Percentiles rank a stretch among this genome's conserved stretches.
phyloP scores from a whole-genome alignment of 1,139 yeast species.

The Sugiyamaella pinicola region DNA sequence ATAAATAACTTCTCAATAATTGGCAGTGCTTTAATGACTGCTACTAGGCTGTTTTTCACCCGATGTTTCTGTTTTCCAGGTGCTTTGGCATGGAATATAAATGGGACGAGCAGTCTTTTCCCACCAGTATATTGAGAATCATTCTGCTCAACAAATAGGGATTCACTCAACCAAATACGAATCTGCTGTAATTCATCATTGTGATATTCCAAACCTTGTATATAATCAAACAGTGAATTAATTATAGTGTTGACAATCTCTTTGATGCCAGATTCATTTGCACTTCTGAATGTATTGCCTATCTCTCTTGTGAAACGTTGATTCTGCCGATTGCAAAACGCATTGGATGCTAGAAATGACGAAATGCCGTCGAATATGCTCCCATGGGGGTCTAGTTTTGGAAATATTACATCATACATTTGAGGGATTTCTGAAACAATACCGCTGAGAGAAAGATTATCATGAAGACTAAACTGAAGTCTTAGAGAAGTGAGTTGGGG shows the following conservation, averaged over 20 bases:
- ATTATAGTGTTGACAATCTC: background rate
- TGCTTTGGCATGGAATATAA: constrained; percentile 2
- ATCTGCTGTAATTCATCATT: background rate
- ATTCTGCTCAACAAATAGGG: constrained; percentile 3
- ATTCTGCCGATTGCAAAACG: too few species aligned
- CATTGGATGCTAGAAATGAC: background rate
- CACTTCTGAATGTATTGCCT: background rate
- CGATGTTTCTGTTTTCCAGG: background rate
- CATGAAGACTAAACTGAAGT: background rate
- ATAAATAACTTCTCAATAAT: background rate
- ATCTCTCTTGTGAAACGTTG: too few species aligned
- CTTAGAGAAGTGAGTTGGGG: background rate
- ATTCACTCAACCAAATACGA: constrained; percentile 6
- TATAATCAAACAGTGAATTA: background rate
- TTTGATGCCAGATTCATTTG: background rate
- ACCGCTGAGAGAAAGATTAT: background rate
- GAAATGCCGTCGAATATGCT: background rate
- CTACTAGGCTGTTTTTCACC: background rate
- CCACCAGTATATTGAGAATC: constrained; percentile 1
- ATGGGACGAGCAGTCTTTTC: background rate
- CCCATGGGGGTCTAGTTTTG: background rate
- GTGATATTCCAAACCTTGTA: background rate
- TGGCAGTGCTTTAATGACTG: background rate
- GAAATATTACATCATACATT: background rate
- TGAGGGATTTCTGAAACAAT: background rate